Evolutionary conservation across 2,329 filamentous ascomycete genomes (phyloP).

Genomic region (Bipolaris sorokiniana): DNA sequence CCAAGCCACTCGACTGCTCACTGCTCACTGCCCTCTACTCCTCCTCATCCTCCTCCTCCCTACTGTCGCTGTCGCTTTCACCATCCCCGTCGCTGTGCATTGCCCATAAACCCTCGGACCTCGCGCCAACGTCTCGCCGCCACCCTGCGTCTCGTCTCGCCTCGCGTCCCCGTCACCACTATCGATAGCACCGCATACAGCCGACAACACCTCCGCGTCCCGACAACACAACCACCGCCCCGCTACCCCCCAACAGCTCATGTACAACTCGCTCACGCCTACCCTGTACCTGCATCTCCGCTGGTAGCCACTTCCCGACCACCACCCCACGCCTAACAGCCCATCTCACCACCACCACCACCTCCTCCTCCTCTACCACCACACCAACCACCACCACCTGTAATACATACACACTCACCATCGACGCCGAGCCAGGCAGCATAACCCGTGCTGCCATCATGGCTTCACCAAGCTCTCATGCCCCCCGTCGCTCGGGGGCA

Average conservation of each 20-base stretch:
- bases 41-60: background rate
- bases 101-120: background rate
- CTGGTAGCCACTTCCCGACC: conserved; percentile 42
- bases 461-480: conserved; percentile 42
- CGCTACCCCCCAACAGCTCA: conserved; percentile 32
- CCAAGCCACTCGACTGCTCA: background rate
- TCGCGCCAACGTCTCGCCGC: background rate
- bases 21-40: background rate
- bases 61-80: conserved; percentile 8
- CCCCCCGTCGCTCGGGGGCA: conserved; percentile 46
- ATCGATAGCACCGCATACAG: conserved; percentile 10
- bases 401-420: conserved; percentile 11
- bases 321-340: background rate
- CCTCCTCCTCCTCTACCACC: background rate
- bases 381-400: background rate
- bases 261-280: conserved; percentile 48
- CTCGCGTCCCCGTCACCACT: conserved; percentile 11
- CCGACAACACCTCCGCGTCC: background rate
- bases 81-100: background rate
- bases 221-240: conserved; percentile 6
- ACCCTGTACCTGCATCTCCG: conserved; percentile 48
- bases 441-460: conserved; percentile 43
- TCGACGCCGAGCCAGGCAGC: conserved; percentile 32
- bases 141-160: conserved; percentile 4
- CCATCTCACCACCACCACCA: conserved; percentile 7